phyloP scores from a whole-genome alignment of 2,329 filamentous ascomycete species.

The Exophiala mesophila region DNA sequence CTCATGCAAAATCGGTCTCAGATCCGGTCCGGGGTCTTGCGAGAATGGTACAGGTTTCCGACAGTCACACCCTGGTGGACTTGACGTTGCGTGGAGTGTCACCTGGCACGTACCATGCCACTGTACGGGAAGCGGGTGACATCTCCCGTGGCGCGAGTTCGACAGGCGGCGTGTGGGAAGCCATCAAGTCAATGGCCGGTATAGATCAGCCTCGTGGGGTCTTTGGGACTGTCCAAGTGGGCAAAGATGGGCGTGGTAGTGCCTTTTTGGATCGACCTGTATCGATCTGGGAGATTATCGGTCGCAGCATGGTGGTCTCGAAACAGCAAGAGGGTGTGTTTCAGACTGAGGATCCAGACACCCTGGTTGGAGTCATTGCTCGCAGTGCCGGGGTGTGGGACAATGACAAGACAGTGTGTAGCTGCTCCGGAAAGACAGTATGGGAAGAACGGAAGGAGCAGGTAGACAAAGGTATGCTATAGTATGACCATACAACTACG shows the following conservation, averaged over 20 bases:
- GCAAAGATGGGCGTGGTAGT: constrained; percentile 67
- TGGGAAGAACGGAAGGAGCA: constrained; percentile 96
- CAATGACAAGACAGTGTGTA: constrained; percentile 97
- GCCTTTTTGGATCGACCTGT: constrained; percentile 77
- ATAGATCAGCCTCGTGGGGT: constrained; percentile 51
- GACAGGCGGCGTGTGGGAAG: constrained; percentile 76
- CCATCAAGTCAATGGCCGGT: constrained; percentile 39
- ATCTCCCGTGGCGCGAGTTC: constrained; percentile 78
- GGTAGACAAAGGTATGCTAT: constrained; percentile 84
- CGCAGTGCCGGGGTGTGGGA: constrained; percentile 98
- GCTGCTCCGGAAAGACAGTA: constrained; percentile 93
- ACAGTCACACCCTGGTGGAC: constrained; percentile 76
- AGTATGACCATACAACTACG: too few relatives aligned
- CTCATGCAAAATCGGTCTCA: constrained; percentile 56
- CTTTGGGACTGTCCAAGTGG: constrained; percentile 72
- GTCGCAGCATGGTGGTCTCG: constrained; percentile 82
- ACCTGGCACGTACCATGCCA: constrained; percentile 76
- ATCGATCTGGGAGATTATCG: constrained; percentile 94
- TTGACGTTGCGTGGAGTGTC: constrained; percentile 77
- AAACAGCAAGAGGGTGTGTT: constrained; percentile 58
- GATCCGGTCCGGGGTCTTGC: constrained; percentile 78
- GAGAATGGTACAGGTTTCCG: constrained; percentile 86
- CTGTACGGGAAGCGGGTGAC: constrained; percentile 79
- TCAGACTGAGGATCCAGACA: constrained; percentile 72
- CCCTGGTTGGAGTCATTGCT: constrained; percentile 87